Evolutionary conservation across 23 red algal species (phyloP), one percentile per base, ranked within the genome.

Genomic region (Agarophyton chilense): DNA sequence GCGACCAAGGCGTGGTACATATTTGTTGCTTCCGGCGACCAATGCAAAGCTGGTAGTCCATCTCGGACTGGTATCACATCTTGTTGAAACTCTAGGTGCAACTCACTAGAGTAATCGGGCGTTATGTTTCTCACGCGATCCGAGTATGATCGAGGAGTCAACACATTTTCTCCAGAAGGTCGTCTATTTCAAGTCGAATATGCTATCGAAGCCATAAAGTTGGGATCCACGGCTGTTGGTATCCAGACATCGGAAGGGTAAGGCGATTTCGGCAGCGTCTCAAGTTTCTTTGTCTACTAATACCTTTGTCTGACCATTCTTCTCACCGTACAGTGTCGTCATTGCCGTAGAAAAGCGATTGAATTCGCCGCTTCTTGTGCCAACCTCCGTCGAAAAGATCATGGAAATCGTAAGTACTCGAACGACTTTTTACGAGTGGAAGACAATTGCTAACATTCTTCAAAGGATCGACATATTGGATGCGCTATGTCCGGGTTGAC

Each of bases 111-210:
- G 6, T 31, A 31, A 61, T 11, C 3, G 2, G 2, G 36, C 65
- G 65, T 25, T n/a, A 98, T 98, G 96, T 98, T 98, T 93, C 94
- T 95, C 38, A 95, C 93, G 24, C 87, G 96, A 66, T 89, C 80
- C 65, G 96, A 98, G 61, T 98, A 98, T 61, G 96, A 98, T 93
- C 93, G 96, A 11, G 96, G 93, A 29, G 96, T 98, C 74, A 98
- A 98, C 56, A 98, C 95, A 2, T 98, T 98, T 50, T 94, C 90
- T 1, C 95, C 95, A 10, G 95, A 98, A 90, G 95, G 95, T 60
- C 91, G 95, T 39, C 51, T 98, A 16, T 98, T 98, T 62, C 95
- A 98, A 81, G 95, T 98, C 41, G 95, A 98, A 84, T 98, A 98
- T 83, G 95, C 95, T 41, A 98, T 98, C 78, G 95, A 98, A 76